These are phyloP conservation scores for Amorphotheca resinae DNA, from an alignment of 495 filamentous ascomycete genomes.

Conservation along the genomic window DNA sequence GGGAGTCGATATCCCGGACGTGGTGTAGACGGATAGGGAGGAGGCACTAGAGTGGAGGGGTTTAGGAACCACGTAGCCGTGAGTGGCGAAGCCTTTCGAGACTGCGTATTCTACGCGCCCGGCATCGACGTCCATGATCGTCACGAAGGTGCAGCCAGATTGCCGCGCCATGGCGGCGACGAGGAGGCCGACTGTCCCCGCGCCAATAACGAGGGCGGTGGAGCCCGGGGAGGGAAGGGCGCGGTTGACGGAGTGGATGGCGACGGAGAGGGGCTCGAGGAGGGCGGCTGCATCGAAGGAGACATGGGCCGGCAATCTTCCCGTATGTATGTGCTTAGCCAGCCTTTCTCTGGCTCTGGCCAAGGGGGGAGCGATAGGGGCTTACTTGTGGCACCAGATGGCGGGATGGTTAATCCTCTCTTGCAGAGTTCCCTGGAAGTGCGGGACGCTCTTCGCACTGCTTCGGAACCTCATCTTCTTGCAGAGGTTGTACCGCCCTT, in stretches of 20 bases:
- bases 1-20: conserved; percentile 20
- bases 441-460: conserved; percentile 71
- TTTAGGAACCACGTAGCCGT: conserved; percentile 48
- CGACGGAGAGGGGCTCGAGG: conserved; percentile 76
- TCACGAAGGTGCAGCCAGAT: conserved; percentile 52
- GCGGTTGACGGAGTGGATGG: conserved; percentile 68
- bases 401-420: conserved; percentile 82
- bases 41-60: conserved; percentile 25
- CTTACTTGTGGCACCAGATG: conserved; percentile 58
- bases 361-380: background rate
- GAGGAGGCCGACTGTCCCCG: conserved; percentile 74
- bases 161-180: conserved; percentile 58
- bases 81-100: conserved; percentile 56
- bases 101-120: conserved; percentile 65
- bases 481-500: conserved; percentile 84
- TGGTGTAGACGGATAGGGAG: conserved; percentile 24
- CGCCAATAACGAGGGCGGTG: conserved; percentile 69
- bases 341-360: background rate
- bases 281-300: conserved; percentile 68
- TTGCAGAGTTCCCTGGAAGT: conserved; percentile 85
- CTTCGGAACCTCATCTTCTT: conserved; percentile 69
- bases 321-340: conserved; percentile 13
- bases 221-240: conserved; percentile 36
- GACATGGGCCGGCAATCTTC: conserved; percentile 54
- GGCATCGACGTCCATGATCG: conserved; percentile 75